phyloP scores from a whole-genome alignment of 164 flowering plant genomes.

The Annona cherimola region DNA sequence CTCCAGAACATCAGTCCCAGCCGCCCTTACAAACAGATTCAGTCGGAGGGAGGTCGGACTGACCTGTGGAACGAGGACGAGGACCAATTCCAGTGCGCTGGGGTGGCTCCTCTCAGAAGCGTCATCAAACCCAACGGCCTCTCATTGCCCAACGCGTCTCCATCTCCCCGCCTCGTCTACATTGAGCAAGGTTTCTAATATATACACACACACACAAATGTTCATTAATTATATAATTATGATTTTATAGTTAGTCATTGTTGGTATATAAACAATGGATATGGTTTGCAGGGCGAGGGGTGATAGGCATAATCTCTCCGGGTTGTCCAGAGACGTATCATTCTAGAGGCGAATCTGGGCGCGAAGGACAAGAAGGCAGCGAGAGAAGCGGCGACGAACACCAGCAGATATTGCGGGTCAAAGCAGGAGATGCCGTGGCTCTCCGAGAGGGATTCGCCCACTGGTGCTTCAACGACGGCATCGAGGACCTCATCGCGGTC shows the following conservation, averaged over 20 bases:
- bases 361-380: neutral
- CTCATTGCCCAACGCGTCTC: constrained; percentile 37
- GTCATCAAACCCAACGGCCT: constrained; percentile 34
- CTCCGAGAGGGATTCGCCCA: constrained; percentile 31
- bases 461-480: constrained; percentile 44
- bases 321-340: constrained; percentile 65
- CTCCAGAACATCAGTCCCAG: constrained; percentile 33
- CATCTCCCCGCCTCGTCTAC: constrained; percentile 37
- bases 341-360: neutral
- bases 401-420: constrained; percentile 30
- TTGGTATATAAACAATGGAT: no score
- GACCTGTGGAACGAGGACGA: constrained; percentile 21
- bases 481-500: constrained; percentile 22
- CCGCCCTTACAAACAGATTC: constrained; percentile 30
- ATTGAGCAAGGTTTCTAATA: constrained; percentile 29
- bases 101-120: constrained; percentile 13
- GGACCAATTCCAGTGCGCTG: constrained; percentile 1
- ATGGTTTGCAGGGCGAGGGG: constrained; percentile 52
- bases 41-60: constrained; percentile 42
- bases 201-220: no score
- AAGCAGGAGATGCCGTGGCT: constrained; percentile 35
- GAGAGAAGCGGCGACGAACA: constrained; percentile 24
- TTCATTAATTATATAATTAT: no score
- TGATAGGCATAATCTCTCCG: constrained; percentile 29
- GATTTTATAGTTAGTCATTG: no score